These are phyloP conservation scores for Hemileccinum rubropunctum DNA, from an alignment of 768 basidiomycete species.

Conservation along the genomic window DNA sequence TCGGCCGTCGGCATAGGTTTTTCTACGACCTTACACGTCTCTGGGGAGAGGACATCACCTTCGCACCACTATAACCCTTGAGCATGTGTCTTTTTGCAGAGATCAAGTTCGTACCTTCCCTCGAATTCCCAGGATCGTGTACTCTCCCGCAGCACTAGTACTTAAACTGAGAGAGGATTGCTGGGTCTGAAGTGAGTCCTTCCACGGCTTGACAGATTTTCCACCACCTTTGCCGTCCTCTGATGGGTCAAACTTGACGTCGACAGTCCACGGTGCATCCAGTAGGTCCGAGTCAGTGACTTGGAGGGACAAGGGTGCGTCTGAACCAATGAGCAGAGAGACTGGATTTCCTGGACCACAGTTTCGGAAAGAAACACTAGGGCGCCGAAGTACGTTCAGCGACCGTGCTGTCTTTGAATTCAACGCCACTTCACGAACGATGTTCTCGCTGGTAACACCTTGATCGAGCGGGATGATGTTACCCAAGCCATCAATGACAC, in stretches of 20 bases:
- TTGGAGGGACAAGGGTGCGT: slow-evolving; percentile 53
- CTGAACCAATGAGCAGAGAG: slow-evolving; percentile 68
- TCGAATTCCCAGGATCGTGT: slow-evolving; percentile 63
- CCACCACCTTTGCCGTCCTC: slow-evolving; percentile 35
- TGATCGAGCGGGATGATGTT: slow-evolving; percentile 58
- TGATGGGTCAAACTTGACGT: slow-evolving; percentile 58
- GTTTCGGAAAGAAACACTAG: slow-evolving; percentile 66
- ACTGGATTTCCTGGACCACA: slow-evolving; percentile 72
- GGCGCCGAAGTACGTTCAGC: slow-evolving; percentile 68
- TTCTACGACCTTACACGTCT: slow-evolving; percentile 73
- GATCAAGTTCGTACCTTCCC: slow-evolving; percentile 50
- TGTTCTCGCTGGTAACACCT: slow-evolving; percentile 23
- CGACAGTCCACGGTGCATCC: slow-evolving; percentile 68
- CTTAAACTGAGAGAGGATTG: slow-evolving; percentile 45
- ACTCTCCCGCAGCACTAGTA: slow-evolving; percentile 71
- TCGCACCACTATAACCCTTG: slow-evolving; percentile 55
- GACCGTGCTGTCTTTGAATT: slow-evolving; percentile 55
- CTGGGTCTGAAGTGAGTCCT: slow-evolving; percentile 55
- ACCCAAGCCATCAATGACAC: slow-evolving; percentile 79
- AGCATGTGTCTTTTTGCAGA: background rate
- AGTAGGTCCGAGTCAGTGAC: slow-evolving; percentile 54
- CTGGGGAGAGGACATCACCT: slow-evolving; percentile 83
- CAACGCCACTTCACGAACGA: slow-evolving; percentile 25
- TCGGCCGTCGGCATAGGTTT: slow-evolving; percentile 77
- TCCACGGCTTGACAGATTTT: slow-evolving; percentile 58